These are phyloP conservation scores for Nepenthes mirabilis DNA, from an alignment of 148 eudicot species.

Conservation along the genomic window DNA sequence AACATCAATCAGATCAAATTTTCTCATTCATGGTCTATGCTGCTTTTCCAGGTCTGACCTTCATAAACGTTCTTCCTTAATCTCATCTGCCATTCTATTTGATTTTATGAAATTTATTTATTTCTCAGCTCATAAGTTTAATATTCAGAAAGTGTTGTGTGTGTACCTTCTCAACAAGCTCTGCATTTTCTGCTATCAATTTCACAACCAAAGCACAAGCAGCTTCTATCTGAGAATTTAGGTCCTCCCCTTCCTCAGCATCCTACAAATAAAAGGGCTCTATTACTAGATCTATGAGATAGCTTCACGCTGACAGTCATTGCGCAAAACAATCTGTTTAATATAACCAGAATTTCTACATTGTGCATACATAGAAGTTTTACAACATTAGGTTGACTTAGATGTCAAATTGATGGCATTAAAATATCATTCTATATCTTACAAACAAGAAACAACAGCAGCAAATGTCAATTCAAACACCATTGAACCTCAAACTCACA, in stretches of 20 bases:
- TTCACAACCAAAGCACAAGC: slow-evolving; percentile 40
- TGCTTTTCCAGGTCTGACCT: no score
- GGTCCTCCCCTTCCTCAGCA: slow-evolving; percentile 24
- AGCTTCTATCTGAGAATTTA: slow-evolving; percentile 42
- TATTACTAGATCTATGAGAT: not conserved
- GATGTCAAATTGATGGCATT: no score
- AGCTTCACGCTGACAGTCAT: no score
- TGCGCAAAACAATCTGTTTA: not conserved
- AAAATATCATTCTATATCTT: no score
- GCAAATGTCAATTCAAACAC: no score
- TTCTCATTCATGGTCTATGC: no score
- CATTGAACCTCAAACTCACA: no score
- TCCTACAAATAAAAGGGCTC: slow-evolving; percentile 13
- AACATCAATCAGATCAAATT: no score
- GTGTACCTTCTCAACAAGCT: slow-evolving; percentile 74
- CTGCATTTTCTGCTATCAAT: slow-evolving; percentile 56
- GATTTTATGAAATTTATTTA: not conserved
- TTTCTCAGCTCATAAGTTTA: not conserved
- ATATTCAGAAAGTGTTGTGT: not conserved
- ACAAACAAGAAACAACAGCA: no score
- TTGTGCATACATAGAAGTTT: not conserved
- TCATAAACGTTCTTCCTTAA: no score
- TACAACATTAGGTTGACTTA: no score
- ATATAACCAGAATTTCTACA: not conserved
- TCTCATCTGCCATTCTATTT: no score